These are phyloP conservation scores for Cyberlindnera euphorbiae DNA, from an alignment of 805 yeast species.

Conservation along the genomic window DNA sequence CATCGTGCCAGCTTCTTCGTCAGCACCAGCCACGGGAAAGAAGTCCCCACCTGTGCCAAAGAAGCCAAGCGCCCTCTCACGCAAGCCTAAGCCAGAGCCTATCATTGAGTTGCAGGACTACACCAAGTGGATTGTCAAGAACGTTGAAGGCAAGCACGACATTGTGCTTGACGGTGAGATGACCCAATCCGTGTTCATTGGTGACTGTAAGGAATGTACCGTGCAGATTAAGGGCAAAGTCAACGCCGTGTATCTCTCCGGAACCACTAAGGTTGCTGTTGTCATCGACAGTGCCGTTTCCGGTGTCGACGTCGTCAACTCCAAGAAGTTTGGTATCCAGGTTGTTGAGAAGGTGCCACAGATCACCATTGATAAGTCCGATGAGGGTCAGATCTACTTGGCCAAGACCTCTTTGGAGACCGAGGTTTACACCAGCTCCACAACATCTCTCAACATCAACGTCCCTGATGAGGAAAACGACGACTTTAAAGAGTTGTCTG, in stretches of 20 bases:
- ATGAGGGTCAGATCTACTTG: slow-evolving; percentile 78
- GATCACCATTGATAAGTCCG: slow-evolving; percentile 83
- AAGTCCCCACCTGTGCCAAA: slow-evolving; percentile 68
- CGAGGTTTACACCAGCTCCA: slow-evolving; percentile 77
- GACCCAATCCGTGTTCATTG: slow-evolving; percentile 86
- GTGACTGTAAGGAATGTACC: slow-evolving; percentile 68
- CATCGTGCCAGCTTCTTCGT: slow-evolving; percentile 34
- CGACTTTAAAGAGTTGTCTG: slow-evolving; percentile 75
- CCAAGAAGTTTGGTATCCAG: slow-evolving; percentile 78
- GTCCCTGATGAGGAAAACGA: slow-evolving; percentile 66
- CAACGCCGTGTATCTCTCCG: slow-evolving; percentile 77
- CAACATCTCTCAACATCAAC: slow-evolving; percentile 82
- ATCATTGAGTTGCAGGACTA: slow-evolving; percentile 70
- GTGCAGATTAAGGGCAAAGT: slow-evolving; percentile 87
- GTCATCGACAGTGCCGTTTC: slow-evolving; percentile 82
- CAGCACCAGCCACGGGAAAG: slow-evolving; percentile 25
- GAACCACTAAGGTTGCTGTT: slow-evolving; percentile 66
- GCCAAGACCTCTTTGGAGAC: slow-evolving; percentile 65
- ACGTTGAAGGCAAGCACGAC: slow-evolving; percentile 60
- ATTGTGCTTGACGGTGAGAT: slow-evolving; percentile 72
- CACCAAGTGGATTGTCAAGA: slow-evolving; percentile 85
- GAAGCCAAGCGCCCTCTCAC: slow-evolving; percentile 63
- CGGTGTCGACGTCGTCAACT: slow-evolving; percentile 83
- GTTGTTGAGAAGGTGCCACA: slow-evolving; percentile 78
- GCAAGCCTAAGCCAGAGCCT: slow-evolving; percentile 48